These are phyloP conservation scores for Martiniozyma asiatica DNA, from an alignment of 1,139 yeast genomes.

Conservation along the genomic window DNA sequence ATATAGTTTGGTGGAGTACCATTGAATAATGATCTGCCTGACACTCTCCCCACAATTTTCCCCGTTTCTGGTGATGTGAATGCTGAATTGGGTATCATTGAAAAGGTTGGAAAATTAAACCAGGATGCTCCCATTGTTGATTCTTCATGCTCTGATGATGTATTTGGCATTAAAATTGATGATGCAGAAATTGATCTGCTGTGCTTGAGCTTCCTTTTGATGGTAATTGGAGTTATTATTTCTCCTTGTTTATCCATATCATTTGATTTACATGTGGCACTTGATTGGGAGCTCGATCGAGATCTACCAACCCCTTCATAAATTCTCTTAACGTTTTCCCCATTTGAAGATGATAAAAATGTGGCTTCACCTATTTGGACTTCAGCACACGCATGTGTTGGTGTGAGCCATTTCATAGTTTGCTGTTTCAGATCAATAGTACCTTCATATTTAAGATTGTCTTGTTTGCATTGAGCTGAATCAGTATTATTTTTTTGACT, in stretches of 20 bases:
- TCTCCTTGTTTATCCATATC: neutral
- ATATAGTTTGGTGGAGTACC: neutral
- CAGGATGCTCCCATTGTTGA: neutral
- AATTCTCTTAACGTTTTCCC: conserved; percentile 1
- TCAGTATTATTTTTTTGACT: too few relatives aligned
- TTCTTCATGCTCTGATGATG: neutral
- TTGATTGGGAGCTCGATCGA: conserved; percentile 4
- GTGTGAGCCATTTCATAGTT: conserved; percentile 22
- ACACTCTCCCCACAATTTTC: conserved; percentile 15
- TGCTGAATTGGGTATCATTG: conserved; percentile 19
- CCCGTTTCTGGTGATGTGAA: conserved; percentile 21
- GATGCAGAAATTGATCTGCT: neutral
- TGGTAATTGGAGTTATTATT: too few relatives aligned
- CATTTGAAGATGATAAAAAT: conserved; percentile 5
- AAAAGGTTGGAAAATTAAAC: conserved; percentile 4
- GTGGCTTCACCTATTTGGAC: conserved; percentile 1
- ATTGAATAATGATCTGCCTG: conserved; percentile 3
- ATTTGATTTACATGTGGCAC: conserved; percentile 1
- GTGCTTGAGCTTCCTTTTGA: too few relatives aligned
- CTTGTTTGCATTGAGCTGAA: too few relatives aligned
- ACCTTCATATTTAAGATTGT: too few relatives aligned
- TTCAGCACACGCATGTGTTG: conserved; percentile 12
- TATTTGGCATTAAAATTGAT: neutral
- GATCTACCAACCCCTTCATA: too few relatives aligned
- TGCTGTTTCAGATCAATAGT: conserved; percentile 20